Conservation (phyloP, 148 eudicot genomes). For the Selenicereus undatus region DNA sequence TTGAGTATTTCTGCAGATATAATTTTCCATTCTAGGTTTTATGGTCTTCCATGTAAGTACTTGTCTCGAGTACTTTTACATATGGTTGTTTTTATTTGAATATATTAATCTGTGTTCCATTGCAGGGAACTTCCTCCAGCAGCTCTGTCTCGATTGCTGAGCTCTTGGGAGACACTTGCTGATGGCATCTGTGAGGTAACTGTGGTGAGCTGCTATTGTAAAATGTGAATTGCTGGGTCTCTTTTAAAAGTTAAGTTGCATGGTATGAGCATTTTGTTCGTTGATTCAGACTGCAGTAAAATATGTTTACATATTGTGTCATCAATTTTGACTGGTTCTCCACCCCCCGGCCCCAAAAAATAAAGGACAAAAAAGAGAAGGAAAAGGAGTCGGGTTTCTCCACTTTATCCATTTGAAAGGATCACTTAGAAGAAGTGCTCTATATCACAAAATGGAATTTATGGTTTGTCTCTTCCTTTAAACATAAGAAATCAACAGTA, state of each 20-base stretch:
- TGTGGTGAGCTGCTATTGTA: not conserved
- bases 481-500: too few relatives aligned
- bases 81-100: not conserved
- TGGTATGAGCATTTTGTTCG: not conserved
- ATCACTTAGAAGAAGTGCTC: not conserved
- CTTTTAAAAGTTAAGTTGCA: not conserved
- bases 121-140: conserved; percentile 63
- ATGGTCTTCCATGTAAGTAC: not conserved
- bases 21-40: not conserved
- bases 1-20: not conserved
- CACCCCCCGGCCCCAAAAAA: not conserved
- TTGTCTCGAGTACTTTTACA: not conserved
- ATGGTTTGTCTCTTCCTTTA: too few relatives aligned
- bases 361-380: not conserved
- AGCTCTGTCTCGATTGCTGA: conserved; percentile 51
- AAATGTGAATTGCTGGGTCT: conserved; percentile 5
- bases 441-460: too few relatives aligned
- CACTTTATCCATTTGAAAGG: not conserved
- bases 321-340: not conserved
- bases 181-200: conserved; percentile 59
- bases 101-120: conserved; percentile 15
- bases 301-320: not conserved
- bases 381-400: not conserved
- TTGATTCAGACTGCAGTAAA: not conserved
- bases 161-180: conserved; percentile 57